Conservation (phyloP, 1,139 yeast species). For the Saccharomyces pastorianus region DNA sequence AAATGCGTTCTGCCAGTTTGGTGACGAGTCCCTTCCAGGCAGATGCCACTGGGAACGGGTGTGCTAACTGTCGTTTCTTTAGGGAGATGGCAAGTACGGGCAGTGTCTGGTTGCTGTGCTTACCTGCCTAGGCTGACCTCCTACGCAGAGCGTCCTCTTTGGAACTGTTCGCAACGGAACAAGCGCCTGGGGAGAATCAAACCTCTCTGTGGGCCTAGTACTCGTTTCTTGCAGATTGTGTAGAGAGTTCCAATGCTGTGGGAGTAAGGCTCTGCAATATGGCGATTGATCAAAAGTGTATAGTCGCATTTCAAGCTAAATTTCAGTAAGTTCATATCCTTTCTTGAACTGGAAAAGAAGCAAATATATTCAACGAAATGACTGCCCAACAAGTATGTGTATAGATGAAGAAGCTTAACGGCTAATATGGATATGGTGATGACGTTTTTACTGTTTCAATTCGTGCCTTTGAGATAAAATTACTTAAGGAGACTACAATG, state of each 20-base stretch:
- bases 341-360: slow-evolving; percentile 3
- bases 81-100: background rate
- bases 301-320: background rate
- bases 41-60: background rate
- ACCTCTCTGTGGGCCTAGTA: background rate
- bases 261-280: background rate
- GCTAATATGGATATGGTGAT: background rate
- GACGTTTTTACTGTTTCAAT: background rate
- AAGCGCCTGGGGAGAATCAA: background rate
- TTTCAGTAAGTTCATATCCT: background rate
- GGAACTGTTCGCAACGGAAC: background rate
- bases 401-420: background rate
- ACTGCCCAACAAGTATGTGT: slow-evolving; percentile 17
- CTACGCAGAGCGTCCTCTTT: background rate
- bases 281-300: background rate
- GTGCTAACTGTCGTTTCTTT: background rate
- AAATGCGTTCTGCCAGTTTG: background rate
- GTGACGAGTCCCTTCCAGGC: too few relatives aligned
- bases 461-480: background rate
- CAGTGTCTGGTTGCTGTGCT: background rate
- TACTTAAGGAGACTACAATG: background rate
- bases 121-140: background rate
- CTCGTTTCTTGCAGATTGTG: background rate
- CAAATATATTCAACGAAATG: slow-evolving; percentile 12
- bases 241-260: background rate